Base-by-base conservation (phyloP, 2,329 filamentous ascomycete species). In the Elsinoe australis region DNA sequence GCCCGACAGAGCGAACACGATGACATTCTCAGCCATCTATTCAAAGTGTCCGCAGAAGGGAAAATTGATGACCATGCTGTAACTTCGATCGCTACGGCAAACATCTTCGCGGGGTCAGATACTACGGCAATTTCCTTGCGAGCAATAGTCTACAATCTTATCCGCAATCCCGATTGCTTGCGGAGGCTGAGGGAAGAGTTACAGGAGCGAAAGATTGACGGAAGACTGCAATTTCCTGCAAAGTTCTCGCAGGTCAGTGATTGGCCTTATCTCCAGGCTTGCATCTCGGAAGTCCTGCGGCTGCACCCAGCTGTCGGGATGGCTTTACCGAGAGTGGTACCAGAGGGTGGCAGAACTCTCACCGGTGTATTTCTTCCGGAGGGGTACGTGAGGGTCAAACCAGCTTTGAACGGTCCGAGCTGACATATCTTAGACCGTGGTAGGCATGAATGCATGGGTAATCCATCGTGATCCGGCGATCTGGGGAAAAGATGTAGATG, bases 391-490 rank as follows among this genome's bases (percentile, higher is more conserved):
- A n/a, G n/a, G n/a, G n/a, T n/a, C n/a, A n/a, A n/a, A n/a, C n/a
- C n/a, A n/a, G n/a, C n/a, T n/a, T n/a, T 22, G 3, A 14, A 32
- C 1, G 36, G 61, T 51, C 58, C 58, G 3, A 63, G 60, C 14
- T 56, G 65, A 32, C 67, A 60, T 53, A 64, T 75, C n/a, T 72
- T 73, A 72, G 18, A 71, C 68, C 1, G 62, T 68, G 32, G 63
- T 78, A 4, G 71, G 67, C 28, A 64, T 66, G 48, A 68, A 65
- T 41, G 60, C 68, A 2, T 68, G 68, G 51, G 65, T 63, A 3
- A 56, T 72, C 14, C 65, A 70, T 48, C 61, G 63, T 24, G 59
- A 64, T 36, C 63, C 66, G 52, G 53, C 49, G 10, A 55, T 66
- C 15, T 67, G 65, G 46, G 69, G 71, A 6, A 49, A 57, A 1